Percentiles rank a stretch among this genome's conserved stretches.
phyloP scores from a whole-genome alignment of 352 stramenopile species.

The Phytophthora fragariaefolia region DNA sequence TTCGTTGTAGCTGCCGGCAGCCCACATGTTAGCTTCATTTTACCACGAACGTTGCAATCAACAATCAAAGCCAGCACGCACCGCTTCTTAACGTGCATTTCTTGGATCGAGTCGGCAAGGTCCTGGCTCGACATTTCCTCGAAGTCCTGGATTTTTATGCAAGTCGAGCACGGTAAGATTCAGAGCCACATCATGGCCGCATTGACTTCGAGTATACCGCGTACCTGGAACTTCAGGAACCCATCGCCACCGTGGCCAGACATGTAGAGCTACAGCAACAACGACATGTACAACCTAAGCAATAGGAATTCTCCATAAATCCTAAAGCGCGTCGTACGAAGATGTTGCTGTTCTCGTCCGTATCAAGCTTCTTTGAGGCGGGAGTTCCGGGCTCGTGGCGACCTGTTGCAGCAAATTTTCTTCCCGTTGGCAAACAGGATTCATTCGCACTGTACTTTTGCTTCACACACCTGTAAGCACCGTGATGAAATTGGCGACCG shows the following conservation, averaged over 20 bases:
- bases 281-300: constrained; percentile 15
- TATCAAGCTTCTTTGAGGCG: constrained; percentile 89
- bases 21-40: neutral
- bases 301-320: constrained; percentile 45
- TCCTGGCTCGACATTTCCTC: constrained; percentile 97
- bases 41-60: neutral
- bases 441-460: neutral
- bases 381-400: constrained; percentile 89
- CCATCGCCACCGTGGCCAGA: constrained; percentile 97
- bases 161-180: constrained; percentile 5
- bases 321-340: constrained; percentile 59
- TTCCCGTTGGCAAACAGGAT: neutral
- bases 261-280: constrained; percentile 76
- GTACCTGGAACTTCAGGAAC: constrained; percentile 98
- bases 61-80: constrained; percentile 25
- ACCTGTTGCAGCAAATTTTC: constrained; percentile 46
- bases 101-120: constrained; percentile 91
- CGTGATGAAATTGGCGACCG: constrained; percentile 96
- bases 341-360: constrained; percentile 90
- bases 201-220: constrained; percentile 15
- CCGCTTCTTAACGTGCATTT: constrained; percentile 94
- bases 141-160: constrained; percentile 77
- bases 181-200: constrained; percentile 15
- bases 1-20: constrained; percentile 85
- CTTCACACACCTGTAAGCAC: constrained; percentile 81